phyloP scores from a whole-genome alignment of 768 basidiomycete species.

The Gymnopilus junonius region DNA sequence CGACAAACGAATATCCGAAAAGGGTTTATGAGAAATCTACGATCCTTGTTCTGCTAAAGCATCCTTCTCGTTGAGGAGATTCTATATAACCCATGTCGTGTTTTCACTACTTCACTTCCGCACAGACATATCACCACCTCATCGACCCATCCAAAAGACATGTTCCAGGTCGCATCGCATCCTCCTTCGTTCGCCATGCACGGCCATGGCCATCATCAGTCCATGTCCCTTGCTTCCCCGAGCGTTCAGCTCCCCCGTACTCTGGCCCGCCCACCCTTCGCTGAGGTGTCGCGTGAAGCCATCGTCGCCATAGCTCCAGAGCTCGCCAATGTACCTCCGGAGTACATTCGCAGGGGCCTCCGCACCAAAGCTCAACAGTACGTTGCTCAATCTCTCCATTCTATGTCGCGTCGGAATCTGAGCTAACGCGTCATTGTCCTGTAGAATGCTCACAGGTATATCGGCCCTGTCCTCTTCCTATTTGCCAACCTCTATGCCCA shows the following conservation, averaged over 20 bases:
- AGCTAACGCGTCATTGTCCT: slow-evolving; percentile 21
- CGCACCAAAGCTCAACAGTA: slow-evolving; percentile 47
- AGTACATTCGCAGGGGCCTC: slow-evolving; percentile 72
- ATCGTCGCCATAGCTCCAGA: slow-evolving; percentile 71
- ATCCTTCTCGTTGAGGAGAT: slow-evolving; percentile 14
- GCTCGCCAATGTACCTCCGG: slow-evolving; percentile 63
- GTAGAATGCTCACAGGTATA: slow-evolving; percentile 59
- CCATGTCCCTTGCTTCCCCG: slow-evolving; percentile 27
- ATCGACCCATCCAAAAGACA: slow-evolving; percentile 24
- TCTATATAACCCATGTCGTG: slow-evolving; percentile 32
- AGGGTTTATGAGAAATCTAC: slow-evolving; percentile 34
- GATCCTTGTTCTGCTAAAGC: slow-evolving; percentile 33
- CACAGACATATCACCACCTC: slow-evolving; percentile 3
- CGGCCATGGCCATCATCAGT: slow-evolving; percentile 37
- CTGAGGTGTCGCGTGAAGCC: slow-evolving; percentile 60
- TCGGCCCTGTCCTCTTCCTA: slow-evolving; percentile 56
- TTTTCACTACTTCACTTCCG: slow-evolving; percentile 41
- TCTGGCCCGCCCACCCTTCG: slow-evolving; percentile 64
- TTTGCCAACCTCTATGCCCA: slow-evolving; percentile 67
- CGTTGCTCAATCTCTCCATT: slow-evolving; percentile 27
- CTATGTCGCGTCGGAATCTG: slow-evolving; percentile 4
- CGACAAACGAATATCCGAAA: slow-evolving; percentile 46
- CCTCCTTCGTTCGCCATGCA: slow-evolving; percentile 43
- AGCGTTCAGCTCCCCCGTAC: slow-evolving; percentile 73
- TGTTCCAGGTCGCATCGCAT: slow-evolving; percentile 56